Evolutionary conservation across 768 basidiomycete genomes (phyloP), one percentile per base, ranked within the genome.

Genomic region (Podaxis rugospora): DNA sequence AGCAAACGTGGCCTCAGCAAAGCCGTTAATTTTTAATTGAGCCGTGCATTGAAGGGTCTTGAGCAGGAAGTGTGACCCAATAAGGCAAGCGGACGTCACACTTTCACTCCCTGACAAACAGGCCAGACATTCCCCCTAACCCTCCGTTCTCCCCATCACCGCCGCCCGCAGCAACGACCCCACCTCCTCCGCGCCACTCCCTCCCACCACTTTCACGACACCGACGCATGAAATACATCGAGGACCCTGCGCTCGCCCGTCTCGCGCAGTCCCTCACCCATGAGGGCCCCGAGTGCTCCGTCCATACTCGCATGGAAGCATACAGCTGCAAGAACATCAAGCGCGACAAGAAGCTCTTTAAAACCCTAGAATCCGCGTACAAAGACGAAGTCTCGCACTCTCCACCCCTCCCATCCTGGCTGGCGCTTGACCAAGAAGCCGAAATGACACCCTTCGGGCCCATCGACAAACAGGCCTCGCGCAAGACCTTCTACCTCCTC

Each of bases 271-370:
- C 87, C 14, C 87, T 95, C 51, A 88, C 89, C 4, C 90, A 92
- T 72, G 89, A 93, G 65, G 92, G 93, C 10, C 85, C 89, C 51
- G 92, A 95, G 74, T 93, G 92, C 73, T 83, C 87, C 4, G 93
- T 96, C 5, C 88, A 93, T 75, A 93, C 93, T 49, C 85, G 94
- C 65, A 88, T 98, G 74, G 96, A 98, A 75, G 95, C 93, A 0
- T 99, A 98, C 80, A 92, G 90, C 70, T 95, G 93, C 83, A 99
- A 99, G 84, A 89, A 95, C 74, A 90, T 97, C 74, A 92, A 93
- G 67, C 89, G 92, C 69, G 97, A 99, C 82, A 93, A 95, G 85
- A 92, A 90, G 72, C 89, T 98, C 73, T 94, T 94, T 83, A 93
- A 92, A 70, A 80, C 87, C 9, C 88, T 98, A 77, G 95, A 98